Evolutionary conservation across 352 stramenopile species (phyloP).

Genomic region (Phytopythium kandeliae): DNA sequence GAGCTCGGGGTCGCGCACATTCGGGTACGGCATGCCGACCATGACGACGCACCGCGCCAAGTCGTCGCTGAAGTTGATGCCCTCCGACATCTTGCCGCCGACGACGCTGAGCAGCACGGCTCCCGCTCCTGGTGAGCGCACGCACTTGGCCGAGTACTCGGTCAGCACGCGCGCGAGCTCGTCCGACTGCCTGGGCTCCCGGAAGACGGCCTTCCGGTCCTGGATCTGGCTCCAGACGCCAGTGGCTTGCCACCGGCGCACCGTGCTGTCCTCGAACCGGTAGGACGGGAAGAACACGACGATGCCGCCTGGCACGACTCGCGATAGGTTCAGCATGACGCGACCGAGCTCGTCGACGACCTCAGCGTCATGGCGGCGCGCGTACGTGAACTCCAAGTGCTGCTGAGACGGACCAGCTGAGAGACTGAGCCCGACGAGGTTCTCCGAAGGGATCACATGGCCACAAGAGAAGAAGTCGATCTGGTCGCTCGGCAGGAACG

Average conservation of each 20-base stretch:
- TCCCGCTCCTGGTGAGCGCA: conserved; percentile 17
- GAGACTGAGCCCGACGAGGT: conserved; percentile 84
- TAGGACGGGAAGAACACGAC: conserved; percentile 99
- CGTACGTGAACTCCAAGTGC: conserved; percentile 94
- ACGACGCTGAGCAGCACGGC: conserved; percentile 96
- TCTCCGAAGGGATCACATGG: conserved; percentile 95
- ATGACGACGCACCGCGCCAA: conserved; percentile 96
- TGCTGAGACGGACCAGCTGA: conserved; percentile 77
- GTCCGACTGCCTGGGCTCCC: conserved; percentile 92
- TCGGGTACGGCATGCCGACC: conserved; percentile 97
- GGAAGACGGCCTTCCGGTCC: conserved; percentile 89
- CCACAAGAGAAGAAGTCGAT: conserved; percentile 97
- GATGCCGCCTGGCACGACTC: conserved; percentile 90
- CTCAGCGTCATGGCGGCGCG: conserved; percentile 54
- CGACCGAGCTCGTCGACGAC: conserved; percentile 93
- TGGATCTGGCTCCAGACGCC: conserved; percentile 80
- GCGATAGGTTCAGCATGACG: conserved; percentile 89
- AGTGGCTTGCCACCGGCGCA: conserved; percentile 84
- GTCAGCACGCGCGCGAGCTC: conserved; percentile 88
- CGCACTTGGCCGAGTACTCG: conserved; percentile 77
- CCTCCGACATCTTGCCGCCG: conserved; percentile 99
- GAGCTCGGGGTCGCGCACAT: conserved; percentile 94
- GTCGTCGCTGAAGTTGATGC: conserved; percentile 99
- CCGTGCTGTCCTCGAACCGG: conserved; percentile 89
- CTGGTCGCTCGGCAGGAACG: conserved; percentile 42